Base-by-base conservation (phyloP, 192 early-diverging fungal genomes). In the Backusella morwellensis region DNA sequence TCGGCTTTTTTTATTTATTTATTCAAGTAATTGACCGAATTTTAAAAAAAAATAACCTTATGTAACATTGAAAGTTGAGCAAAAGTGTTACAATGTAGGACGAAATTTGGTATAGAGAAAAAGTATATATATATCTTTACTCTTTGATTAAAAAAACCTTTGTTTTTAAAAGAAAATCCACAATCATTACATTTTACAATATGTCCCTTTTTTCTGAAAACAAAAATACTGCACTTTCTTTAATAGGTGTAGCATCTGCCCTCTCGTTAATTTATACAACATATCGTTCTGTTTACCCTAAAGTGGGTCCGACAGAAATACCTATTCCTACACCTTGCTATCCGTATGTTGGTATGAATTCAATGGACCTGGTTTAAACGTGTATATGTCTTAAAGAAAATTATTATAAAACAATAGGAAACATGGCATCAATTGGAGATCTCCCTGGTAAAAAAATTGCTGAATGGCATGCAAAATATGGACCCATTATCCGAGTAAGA, bases 321-420 rank as follows among this genome's bases (percentile, higher is more conserved):
- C 73, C 73, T 66, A 74, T 26, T 14, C 73, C 73, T 21, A 17
- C 32, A 9, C 14, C 35, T 15, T 34, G 41, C 6, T 74, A 74
- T 63, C 73, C 73, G 15, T 74, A 74, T 63, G 17, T 74, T 63
- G 73, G 73, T 72, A 72, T 19, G 11, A 68, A 36, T 36, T 2
- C 4, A 32, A 34, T 5, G 1, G 2, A 6, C 4, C 35, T 4
- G n/a, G 12, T 63, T 12, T 63, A 29, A 63, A 63, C 29, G 12
- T 19, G 34, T n/a, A n/a, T 8, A 19, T 6, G 1, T 68, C 6
- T 32, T 66, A 36, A 35, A 6, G 6, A 68, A 34, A 68, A 35
- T 6, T 29, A 32, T 9, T 29, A 35, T 14, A 36, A n/a, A 34
- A 36, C 1, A 47, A 72, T 32, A 72, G 35, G 70, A 32, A 26